Percentiles rank a stretch among this genome's conserved stretches.
These are phyloP conservation scores for Cyberlindnera xylosilytica DNA, from an alignment of 805 yeast genomes.

Conservation along the genomic window DNA sequence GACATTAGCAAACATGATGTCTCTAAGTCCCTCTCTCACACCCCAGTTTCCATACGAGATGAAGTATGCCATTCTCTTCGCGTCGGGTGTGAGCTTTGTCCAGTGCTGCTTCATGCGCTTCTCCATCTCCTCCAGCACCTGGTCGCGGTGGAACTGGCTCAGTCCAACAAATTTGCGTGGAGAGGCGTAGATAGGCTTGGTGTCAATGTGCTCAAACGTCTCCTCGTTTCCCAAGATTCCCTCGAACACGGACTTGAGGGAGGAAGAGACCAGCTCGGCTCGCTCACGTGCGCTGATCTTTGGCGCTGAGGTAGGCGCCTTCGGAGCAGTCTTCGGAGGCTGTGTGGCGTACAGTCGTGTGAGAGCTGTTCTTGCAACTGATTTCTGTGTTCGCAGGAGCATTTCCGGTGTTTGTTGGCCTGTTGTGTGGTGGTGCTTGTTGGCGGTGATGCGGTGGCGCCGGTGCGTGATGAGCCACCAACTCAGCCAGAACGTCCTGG, in stretches of 20 bases:
- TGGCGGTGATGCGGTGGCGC: too few species aligned
- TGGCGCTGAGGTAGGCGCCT: background rate
- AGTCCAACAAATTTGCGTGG: constrained; percentile 33
- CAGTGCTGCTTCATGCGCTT: constrained; percentile 51
- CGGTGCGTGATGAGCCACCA: too few species aligned
- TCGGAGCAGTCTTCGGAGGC: background rate
- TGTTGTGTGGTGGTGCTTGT: too few species aligned
- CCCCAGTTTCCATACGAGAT: constrained; percentile 72
- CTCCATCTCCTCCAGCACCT: constrained; percentile 49
- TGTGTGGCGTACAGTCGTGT: background rate
- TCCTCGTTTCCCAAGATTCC: constrained; percentile 32
- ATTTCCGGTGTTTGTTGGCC: too few species aligned
- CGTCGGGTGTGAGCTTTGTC: constrained; percentile 45
- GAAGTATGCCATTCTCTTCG: constrained; percentile 56
- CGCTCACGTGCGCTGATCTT: constrained; percentile 20
- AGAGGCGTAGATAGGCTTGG: constrained; percentile 38
- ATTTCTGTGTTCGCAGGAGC: too few species aligned
- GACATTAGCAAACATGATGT: constrained; percentile 39
- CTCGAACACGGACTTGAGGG: constrained; percentile 30
- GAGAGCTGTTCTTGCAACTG: too few species aligned
- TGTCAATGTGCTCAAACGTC: constrained; percentile 46
- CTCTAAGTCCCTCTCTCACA: constrained; percentile 53
- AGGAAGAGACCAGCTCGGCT: constrained; percentile 24
- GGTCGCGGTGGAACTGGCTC: constrained; percentile 52
- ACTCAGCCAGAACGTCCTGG: too few species aligned